A percentile compares a stretch with the other conserved stretches of the same genome.
Evolutionary conservation across 2,329 filamentous ascomycete genomes (phyloP).

Genomic region (Fusarium newnesense): DNA sequence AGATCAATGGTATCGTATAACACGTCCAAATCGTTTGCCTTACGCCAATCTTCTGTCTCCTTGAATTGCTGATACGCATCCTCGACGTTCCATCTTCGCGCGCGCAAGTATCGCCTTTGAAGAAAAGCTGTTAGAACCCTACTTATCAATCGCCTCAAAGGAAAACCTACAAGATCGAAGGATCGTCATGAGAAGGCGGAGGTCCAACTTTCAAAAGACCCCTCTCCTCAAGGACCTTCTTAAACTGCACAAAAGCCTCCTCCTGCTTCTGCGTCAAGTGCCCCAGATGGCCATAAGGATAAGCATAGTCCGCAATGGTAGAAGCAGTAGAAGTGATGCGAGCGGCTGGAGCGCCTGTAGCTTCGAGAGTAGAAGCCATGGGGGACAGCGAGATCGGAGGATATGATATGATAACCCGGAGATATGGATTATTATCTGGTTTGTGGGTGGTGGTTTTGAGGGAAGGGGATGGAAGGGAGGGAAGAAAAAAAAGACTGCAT

Average conservation of each 20-base stretch:
- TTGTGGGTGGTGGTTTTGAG: constrained; percentile 3
- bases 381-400: constrained; percentile 17
- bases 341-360: constrained; percentile 39
- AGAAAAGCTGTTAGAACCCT: constrained; percentile 19
- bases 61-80: constrained; percentile 87
- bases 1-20: constrained; percentile 90
- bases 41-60: constrained; percentile 88
- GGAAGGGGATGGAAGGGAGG: background rate
- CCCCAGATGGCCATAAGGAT: constrained; percentile 82
- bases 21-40: constrained; percentile 78
- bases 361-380: constrained; percentile 44
- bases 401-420: background rate
- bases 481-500: constrained; percentile 14
- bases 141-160: constrained; percentile 1
- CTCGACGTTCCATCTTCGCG: constrained; percentile 80
- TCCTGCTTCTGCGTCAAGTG: constrained; percentile 78
- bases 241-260: constrained; percentile 76
- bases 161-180: constrained; percentile 72
- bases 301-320: constrained; percentile 58
- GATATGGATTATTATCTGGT: background rate
- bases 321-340: constrained; percentile 47
- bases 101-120: constrained; percentile 84
- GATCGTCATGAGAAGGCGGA: constrained; percentile 75
- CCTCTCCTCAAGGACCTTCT: constrained; percentile 71
- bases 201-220: constrained; percentile 69